Base-by-base conservation (phyloP, 2,329 filamentous ascomycete genomes). In the Neospermospora avenae region DNA sequence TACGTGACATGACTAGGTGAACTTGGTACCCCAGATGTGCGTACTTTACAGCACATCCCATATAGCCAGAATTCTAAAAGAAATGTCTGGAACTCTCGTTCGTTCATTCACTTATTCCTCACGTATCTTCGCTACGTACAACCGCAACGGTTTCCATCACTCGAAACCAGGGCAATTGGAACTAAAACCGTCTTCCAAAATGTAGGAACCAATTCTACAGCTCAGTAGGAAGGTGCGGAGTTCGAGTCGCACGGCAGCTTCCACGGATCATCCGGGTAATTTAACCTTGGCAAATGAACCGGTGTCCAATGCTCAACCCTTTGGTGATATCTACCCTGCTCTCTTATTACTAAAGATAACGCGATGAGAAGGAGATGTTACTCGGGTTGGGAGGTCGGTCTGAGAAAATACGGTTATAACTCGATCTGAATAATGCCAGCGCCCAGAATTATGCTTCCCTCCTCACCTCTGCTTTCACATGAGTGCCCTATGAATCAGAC, bases 361-460 rank as follows among this genome's bases (percentile, higher is more conserved):
- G 25, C 37, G 44, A 2, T 3, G 35, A 55, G 54, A 41, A 55
- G 35, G 58, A 64, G 55, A 65, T 60, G 56, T n/a, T 49, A 31
- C 46, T 57, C 18, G 53, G 25, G 13, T 25, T 53, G 37, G 28
- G 11, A 31, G 28, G 67, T 74, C 74, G 77, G 78, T 79, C 84
- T 90, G 87, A 92, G 89, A 93, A 85, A 85, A 93, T 88, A 93
- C 90, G 89, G 90, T 87, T 80, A 79, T 90, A 28, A 93, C 89
- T 93, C 93, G 89, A 92, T 92, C 89, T 91, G 89, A 90, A 92
- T 92, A 93, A 95, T 93, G 91, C 90, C 89, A 92, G 92, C 92
- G 92, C 91, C 91, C 93, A 96, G 91, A 89, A 96, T 93, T 91
- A 95, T 96, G 90, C 83, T 54, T 31, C 55, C 46, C 54, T 18